Percentiles rank a stretch among this genome's conserved stretches.
Evolutionary conservation across 371 early-diverging fungal genomes (phyloP).

Genomic region (Coemansia sp.): DNA sequence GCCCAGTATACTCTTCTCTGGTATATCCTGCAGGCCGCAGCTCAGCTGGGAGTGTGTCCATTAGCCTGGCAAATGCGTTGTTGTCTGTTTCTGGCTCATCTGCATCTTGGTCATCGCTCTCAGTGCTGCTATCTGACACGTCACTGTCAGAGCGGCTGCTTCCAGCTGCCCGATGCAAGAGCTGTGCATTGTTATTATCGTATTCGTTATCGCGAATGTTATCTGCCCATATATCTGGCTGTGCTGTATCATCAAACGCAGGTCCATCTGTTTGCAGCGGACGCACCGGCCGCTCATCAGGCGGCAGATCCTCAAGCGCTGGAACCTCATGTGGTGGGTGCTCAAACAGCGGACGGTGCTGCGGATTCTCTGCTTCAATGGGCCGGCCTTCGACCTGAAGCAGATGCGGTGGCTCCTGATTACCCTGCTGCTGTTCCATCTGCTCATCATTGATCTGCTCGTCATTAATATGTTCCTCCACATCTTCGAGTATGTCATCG

Average conservation of each 20-base stretch:
- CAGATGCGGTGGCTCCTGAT: constrained; percentile 7
- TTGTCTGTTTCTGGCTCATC: not conserved
- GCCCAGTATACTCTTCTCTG: not conserved
- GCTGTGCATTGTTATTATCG: not conserved
- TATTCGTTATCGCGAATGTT: not conserved
- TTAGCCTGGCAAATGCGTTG: constrained; percentile 6
- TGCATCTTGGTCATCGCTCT: not conserved
- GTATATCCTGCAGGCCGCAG: constrained; percentile 4
- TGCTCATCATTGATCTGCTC: not conserved
- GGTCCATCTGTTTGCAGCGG: not conserved
- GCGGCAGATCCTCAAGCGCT: constrained; percentile 24
- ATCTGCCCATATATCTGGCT: not conserved
- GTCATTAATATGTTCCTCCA: constrained; percentile 10
- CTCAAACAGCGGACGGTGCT: constrained; percentile 33
- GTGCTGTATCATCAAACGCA: too few relatives aligned
- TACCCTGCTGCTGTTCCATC: constrained; percentile 3
- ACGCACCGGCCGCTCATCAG: constrained; percentile 30
- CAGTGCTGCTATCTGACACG: not conserved
- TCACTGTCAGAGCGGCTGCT: too few relatives aligned
- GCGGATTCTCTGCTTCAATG: constrained; percentile 37
- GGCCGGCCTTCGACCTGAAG: constrained; percentile 26
- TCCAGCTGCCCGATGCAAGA: not conserved
- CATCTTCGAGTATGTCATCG: constrained; percentile 41
- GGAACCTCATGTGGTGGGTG: constrained; percentile 27
- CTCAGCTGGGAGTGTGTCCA: constrained; percentile 8